Evolutionary conservation across 2,329 filamentous ascomycete genomes (phyloP).

Genomic region (Zasmidium citrigriseum): DNA sequence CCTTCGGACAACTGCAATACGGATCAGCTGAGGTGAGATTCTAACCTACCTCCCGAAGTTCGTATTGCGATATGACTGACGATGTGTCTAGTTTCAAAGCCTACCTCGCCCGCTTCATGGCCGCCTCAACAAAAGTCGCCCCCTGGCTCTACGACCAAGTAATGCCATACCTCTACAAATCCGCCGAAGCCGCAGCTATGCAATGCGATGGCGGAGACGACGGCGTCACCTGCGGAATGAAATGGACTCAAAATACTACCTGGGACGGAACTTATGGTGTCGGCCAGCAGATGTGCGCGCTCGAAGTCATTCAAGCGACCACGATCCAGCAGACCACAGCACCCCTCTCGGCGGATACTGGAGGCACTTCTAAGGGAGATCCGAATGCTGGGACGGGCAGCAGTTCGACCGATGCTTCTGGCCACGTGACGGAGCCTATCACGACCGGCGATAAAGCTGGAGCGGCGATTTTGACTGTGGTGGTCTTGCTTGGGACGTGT

Average conservation of each 20-base stretch:
- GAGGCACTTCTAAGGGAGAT: conserved; percentile 54
- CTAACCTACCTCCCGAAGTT: conserved; percentile 9
- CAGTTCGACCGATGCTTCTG: conserved; percentile 28
- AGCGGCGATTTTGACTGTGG: conserved; percentile 49
- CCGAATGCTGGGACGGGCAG: conserved; percentile 41
- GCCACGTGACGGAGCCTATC: conserved; percentile 40
- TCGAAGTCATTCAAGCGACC: conserved; percentile 51
- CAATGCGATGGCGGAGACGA: conserved; percentile 53
- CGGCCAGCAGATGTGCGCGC: conserved; percentile 58
- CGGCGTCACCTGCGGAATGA: conserved; percentile 46
- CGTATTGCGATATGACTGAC: not conserved
- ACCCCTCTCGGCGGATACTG: conserved; percentile 51
- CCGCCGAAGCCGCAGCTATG: conserved; percentile 56
- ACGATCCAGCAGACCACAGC: conserved; percentile 38
- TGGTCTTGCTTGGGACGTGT: conserved; percentile 18
- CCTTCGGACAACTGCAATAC: conserved; percentile 41
- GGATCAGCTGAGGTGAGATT: conserved; percentile 45
- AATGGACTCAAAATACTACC: conserved; percentile 40
- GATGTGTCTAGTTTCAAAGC: conserved; percentile 37
- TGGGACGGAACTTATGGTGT: conserved; percentile 54
- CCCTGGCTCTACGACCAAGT: conserved; percentile 56
- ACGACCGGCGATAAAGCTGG: conserved; percentile 67
- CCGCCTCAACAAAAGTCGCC: conserved; percentile 57
- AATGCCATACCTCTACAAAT: conserved; percentile 54
- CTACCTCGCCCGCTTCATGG: conserved; percentile 49